phyloP scores from a whole-genome alignment of 352 stramenopile genomes.

The Phytophthora pluvialis region DNA sequence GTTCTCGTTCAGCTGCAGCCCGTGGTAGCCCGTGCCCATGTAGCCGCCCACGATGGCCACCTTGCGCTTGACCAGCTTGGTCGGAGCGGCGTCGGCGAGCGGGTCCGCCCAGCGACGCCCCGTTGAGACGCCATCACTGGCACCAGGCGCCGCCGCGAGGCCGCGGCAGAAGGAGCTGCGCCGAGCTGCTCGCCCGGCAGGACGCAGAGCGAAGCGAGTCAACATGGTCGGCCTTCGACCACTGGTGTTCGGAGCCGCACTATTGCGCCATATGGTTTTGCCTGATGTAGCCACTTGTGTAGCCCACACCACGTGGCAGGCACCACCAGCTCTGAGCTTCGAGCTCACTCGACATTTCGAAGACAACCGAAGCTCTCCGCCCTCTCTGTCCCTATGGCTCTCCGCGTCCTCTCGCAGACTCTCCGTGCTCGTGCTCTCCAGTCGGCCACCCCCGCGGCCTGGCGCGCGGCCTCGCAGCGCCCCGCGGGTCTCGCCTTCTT shows the following conservation, averaged over 20 bases:
- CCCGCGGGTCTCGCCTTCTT: slow-evolving; percentile 57
- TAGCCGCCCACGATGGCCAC: slow-evolving; percentile 89
- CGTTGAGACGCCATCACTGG: not conserved
- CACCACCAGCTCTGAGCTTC: slow-evolving; percentile 7
- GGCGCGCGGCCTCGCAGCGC: slow-evolving; percentile 49
- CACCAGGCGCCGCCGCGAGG: slow-evolving; percentile 4
- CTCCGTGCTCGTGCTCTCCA: slow-evolving; percentile 42
- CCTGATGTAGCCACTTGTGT: not conserved
- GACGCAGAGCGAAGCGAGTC: slow-evolving; percentile 31
- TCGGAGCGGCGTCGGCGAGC: not conserved
- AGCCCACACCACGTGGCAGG: slow-evolving; percentile 12
- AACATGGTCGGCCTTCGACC: slow-evolving; percentile 23
- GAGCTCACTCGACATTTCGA: slow-evolving; percentile 33
- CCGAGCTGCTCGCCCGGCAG: slow-evolving; percentile 11
- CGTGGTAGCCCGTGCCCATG: slow-evolving; percentile 80
- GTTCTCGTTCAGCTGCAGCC: slow-evolving; percentile 80
- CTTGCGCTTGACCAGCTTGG: slow-evolving; percentile 84
- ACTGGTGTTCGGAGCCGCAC: slow-evolving; percentile 18
- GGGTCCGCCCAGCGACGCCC: slow-evolving; percentile 12
- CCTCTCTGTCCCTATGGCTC: slow-evolving; percentile 40
- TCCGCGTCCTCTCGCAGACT: slow-evolving; percentile 68
- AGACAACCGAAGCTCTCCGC: slow-evolving; percentile 19
- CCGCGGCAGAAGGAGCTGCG: slow-evolving; percentile 16
- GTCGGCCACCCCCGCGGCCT: slow-evolving; percentile 27
- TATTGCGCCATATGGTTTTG: slow-evolving; percentile 3